Base-by-base conservation (phyloP, 169 alveolate species). In the Eimeria praecox region DNA sequence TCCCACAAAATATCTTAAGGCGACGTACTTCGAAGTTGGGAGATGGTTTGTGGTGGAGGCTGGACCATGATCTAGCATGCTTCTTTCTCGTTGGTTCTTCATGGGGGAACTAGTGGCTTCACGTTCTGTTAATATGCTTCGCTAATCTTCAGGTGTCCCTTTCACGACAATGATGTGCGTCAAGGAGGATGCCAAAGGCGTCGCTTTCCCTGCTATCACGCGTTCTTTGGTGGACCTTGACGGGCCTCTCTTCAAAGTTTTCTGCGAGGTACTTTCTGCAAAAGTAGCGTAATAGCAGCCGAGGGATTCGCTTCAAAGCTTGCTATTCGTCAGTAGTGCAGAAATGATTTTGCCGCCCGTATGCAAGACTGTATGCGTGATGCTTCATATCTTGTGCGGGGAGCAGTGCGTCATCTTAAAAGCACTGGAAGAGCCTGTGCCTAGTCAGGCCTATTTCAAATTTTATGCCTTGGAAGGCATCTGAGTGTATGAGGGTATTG, bases 171-270 rank as follows among this genome's bases (percentile, higher is more conserved):
- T 98, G 78, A 98, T 98, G 99, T 97, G 96, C 85, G 96, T 97
- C 89, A 97, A 96, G 88, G 89, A 78, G 71, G 95, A 95, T 90
- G 94, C 94, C n/a, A 97, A 98, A 75, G 98, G 99, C 14, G 97
- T 97, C 93, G 96, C 97, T 64, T 96, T 92, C 90, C 99, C 99
- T 0, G 99, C 99, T 42, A 99, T 99, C 88, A 98, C 98, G 93
- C 98, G 99, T 78, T 99, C 99, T 77, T 97, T 99, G 62, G 99
- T 98, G 44, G 99, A 99, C 94, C 97, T 99, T 80, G 98, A 99
- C 64, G 99, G 99, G 52, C 98, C 98, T 62, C 97, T 98, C 52
- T 99, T 98, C 97, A 97, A 98, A 77, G 98, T 98, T 35, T 98
- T 98, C 95, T 98, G 89, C 90, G 93, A 97, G 93, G 96, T 44